Evolutionary conservation across 768 basidiomycete species (phyloP).

Genomic region (Cubamyces sp.): DNA sequence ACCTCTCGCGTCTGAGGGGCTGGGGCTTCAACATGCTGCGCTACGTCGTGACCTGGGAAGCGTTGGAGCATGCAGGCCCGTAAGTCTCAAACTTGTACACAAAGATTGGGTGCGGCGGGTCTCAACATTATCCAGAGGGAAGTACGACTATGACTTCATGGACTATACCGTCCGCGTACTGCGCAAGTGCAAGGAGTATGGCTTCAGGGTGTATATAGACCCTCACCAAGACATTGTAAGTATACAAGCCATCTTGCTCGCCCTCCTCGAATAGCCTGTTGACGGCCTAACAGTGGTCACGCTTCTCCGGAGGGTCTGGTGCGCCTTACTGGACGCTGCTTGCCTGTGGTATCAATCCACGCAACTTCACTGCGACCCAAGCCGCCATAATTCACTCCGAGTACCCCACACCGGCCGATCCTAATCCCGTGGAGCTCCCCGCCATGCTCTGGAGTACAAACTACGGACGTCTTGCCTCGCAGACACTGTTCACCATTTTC

Average conservation of each 20-base stretch:
- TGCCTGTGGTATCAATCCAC: slow-evolving; percentile 89
- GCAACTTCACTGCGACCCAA: slow-evolving; percentile 83
- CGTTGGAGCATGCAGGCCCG: slow-evolving; percentile 94
- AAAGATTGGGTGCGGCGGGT: slow-evolving; percentile 8
- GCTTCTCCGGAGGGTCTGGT: slow-evolving; percentile 92
- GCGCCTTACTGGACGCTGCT: slow-evolving; percentile 93
- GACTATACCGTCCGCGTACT: slow-evolving; percentile 88
- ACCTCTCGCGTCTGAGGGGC: slow-evolving; percentile 79
- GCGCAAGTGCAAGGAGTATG: slow-evolving; percentile 89
- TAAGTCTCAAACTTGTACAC: slow-evolving; percentile 51
- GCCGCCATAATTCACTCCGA: slow-evolving; percentile 89
- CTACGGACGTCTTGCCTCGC: slow-evolving; percentile 84
- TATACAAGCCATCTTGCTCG: not conserved
- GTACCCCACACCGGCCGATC: slow-evolving; percentile 64
- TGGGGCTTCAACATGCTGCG: slow-evolving; percentile 94
- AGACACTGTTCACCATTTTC: slow-evolving; percentile 94
- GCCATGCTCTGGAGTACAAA: slow-evolving; percentile 99
- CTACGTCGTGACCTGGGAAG: slow-evolving; percentile 93
- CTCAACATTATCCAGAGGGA: slow-evolving; percentile 55
- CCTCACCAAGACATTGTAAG: slow-evolving; percentile 92
- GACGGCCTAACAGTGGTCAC: slow-evolving; percentile 72
- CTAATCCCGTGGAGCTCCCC: slow-evolving; percentile 77
- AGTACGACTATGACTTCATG: slow-evolving; percentile 90
- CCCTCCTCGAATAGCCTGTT: too few relatives aligned
- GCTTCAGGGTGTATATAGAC: slow-evolving; percentile 91